phyloP scores from a whole-genome alignment of 2,329 filamentous ascomycete species.

The Boeremia exigua region DNA sequence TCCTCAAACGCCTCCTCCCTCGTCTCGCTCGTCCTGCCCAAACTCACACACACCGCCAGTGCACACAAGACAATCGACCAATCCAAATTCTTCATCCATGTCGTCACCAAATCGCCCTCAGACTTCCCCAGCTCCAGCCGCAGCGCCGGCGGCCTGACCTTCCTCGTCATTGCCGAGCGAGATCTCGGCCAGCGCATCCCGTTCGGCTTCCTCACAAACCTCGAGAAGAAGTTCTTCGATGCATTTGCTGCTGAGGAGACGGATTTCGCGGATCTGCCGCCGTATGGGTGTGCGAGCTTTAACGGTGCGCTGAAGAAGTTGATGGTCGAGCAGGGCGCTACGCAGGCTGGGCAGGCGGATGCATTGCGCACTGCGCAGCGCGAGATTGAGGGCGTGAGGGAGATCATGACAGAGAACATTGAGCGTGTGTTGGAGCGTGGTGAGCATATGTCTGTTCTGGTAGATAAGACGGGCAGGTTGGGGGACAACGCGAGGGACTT shows the following conservation, averaged over 20 bases:
- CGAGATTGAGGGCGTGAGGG: slow-evolving; percentile 90
- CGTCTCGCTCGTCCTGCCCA: slow-evolving; percentile 91
- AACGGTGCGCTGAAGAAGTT: slow-evolving; percentile 77
- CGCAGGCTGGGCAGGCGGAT: slow-evolving; percentile 72
- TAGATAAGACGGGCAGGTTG: slow-evolving; percentile 94
- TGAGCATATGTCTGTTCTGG: slow-evolving; percentile 89
- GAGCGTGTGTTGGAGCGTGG: slow-evolving; percentile 84
- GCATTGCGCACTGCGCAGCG: slow-evolving; percentile 81
- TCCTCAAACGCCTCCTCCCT: slow-evolving; percentile 84
- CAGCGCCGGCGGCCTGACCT: slow-evolving; percentile 83
- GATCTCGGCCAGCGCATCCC: slow-evolving; percentile 85
- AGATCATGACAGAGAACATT: slow-evolving; percentile 96
- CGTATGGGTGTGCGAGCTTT: slow-evolving; percentile 89
- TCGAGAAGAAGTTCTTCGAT: slow-evolving; percentile 84
- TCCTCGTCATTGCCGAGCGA: slow-evolving; percentile 84
- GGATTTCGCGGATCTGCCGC: slow-evolving; percentile 78
- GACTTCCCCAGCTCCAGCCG: slow-evolving; percentile 60
- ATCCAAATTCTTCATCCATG: slow-evolving; percentile 91
- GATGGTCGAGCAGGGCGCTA: slow-evolving; percentile 85
- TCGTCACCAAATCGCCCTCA: slow-evolving; percentile 83
- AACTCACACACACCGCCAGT: slow-evolving; percentile 79
- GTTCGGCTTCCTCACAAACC: slow-evolving; percentile 90
- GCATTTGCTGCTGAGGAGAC: slow-evolving; percentile 70
- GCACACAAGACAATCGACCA: slow-evolving; percentile 96
- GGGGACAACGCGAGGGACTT: slow-evolving; percentile 91